phyloP scores from a whole-genome alignment of 75 land plant species.

The Cupressus sempervirens region DNA sequence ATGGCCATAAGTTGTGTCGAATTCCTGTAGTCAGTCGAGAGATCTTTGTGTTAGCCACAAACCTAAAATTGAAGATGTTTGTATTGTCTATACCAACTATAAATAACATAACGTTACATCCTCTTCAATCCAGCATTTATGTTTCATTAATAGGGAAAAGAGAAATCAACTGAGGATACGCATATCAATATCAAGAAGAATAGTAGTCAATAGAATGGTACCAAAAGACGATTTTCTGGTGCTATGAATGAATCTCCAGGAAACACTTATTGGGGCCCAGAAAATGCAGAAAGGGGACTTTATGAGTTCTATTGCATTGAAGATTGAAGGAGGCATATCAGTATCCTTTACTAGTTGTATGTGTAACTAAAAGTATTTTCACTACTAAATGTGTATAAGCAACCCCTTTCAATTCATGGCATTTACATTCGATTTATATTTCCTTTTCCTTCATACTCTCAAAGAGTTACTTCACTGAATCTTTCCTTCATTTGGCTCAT shows the following conservation, averaged over 20 bases:
- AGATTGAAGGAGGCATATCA: background rate
- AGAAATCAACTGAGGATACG: background rate
- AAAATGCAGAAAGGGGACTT: background rate
- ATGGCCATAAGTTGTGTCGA: constrained; percentile 85
- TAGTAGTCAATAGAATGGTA: background rate
- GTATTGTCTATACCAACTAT: background rate
- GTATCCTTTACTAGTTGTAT: background rate
- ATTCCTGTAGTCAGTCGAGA: constrained; percentile 56
- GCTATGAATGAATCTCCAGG: background rate
- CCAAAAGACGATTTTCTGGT: background rate
- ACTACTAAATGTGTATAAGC: background rate
- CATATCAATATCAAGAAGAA: background rate
- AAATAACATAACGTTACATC: background rate
- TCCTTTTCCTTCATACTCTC: background rate
- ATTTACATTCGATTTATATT: background rate
- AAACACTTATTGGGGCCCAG: background rate
- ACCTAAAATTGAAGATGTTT: background rate
- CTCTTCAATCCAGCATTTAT: background rate
- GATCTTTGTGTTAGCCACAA: background rate
- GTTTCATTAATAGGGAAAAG: background rate
- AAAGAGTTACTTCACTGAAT: background rate
- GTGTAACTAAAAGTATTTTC: background rate
- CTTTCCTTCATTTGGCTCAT: background rate
- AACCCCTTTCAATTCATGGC: background rate
- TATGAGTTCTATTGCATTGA: background rate